Conservation (phyloP, 495 filamentous ascomycete species). For the Bacidia gigantensis region DNA sequence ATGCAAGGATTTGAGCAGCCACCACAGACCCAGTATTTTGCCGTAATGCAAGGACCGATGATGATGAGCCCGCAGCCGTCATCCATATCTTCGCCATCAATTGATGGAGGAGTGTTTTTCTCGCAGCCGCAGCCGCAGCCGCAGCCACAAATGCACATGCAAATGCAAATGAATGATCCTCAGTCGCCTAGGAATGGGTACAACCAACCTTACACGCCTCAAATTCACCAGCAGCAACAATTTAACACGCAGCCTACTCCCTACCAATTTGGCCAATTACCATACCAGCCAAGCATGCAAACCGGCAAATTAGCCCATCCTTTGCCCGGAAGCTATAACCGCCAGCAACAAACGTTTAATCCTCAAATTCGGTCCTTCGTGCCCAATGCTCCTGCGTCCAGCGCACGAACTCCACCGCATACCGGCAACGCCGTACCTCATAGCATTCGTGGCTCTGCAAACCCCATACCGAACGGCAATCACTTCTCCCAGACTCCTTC, state of each 20-base stretch:
- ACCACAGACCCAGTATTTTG: constrained; percentile 20
- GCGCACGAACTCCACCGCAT: constrained; percentile 15
- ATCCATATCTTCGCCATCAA: constrained; percentile 30
- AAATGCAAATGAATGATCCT: constrained; percentile 10
- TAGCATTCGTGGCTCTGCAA: constrained; percentile 18
- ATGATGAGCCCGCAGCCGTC: constrained; percentile 27
- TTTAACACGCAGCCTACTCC: constrained; percentile 21
- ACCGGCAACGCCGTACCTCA: constrained; percentile 21
- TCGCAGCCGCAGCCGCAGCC: constrained; percentile 4
- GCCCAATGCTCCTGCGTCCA: constrained; percentile 27
- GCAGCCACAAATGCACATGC: too few relatives aligned
- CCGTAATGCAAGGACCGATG: constrained; percentile 16
- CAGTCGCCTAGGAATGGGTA: constrained; percentile 15
- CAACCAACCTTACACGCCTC: constrained; percentile 13
- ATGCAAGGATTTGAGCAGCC: constrained; percentile 22
- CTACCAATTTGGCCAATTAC: constrained; percentile 67
- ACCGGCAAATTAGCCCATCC: constrained; percentile 52
- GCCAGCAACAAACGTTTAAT: constrained; percentile 72
- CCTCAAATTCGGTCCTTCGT: constrained; percentile 85
- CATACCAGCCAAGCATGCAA: constrained; percentile 51
- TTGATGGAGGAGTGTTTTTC: constrained; percentile 27
- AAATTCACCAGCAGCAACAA: constrained; percentile 14
- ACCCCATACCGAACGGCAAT: constrained; percentile 26
- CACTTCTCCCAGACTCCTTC: constrained; percentile 25
- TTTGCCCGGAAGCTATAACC: constrained; percentile 66